phyloP scores from a whole-genome alignment of 306 rosid species.

The Styphnolobium japonicum region DNA sequence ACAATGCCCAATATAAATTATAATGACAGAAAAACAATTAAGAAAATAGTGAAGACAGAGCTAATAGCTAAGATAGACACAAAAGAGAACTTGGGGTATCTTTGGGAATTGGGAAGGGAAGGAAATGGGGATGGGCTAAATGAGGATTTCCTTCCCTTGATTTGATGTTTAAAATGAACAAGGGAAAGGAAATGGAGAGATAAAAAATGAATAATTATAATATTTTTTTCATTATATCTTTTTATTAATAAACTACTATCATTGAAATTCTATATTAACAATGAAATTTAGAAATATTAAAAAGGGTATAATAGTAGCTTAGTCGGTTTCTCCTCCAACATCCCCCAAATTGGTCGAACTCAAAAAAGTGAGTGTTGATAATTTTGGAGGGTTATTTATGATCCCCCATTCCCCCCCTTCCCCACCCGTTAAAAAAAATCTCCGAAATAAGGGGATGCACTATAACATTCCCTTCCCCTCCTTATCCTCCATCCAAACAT shows the following conservation, averaged over 20 bases:
- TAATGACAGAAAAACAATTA: background rate
- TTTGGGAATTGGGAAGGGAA: background rate
- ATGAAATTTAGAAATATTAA: background rate
- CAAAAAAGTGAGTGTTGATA: background rate
- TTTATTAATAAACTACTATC: background rate
- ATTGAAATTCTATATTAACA: background rate
- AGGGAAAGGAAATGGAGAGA: background rate
- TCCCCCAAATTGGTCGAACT: background rate
- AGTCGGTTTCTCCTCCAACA: background rate
- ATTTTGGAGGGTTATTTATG: background rate
- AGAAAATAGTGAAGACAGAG: background rate
- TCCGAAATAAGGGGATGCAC: background rate
- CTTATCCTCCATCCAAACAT: background rate
- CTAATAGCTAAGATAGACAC: background rate
- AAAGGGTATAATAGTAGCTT: background rate
- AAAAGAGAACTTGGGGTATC: background rate
- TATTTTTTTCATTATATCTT: background rate
- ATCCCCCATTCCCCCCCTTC: background rate
- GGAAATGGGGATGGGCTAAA: background rate
- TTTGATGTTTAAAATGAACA: background rate
- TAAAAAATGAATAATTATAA: background rate
- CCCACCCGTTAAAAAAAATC: background rate
- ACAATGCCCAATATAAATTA: background rate
- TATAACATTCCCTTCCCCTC: background rate
- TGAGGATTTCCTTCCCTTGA: too few species aligned